These are phyloP conservation scores for Geotrichum aggregatum DNA, from an alignment of 1,139 yeast species.

Conservation along the genomic window DNA sequence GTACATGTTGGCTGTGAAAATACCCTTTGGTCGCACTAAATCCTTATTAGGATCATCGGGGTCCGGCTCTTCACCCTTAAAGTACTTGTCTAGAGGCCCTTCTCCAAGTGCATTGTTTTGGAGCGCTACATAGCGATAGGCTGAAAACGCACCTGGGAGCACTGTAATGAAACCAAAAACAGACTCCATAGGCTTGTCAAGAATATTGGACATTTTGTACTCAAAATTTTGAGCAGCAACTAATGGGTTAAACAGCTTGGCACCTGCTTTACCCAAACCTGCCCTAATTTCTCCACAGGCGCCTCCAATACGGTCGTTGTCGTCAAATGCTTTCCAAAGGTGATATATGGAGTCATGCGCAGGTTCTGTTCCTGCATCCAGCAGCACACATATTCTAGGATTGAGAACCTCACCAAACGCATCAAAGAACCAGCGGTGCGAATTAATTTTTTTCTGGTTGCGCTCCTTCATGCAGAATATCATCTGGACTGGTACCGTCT, in stretches of 20 bases:
- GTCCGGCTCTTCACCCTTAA: slow-evolving; percentile 56
- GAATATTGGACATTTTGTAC: slow-evolving; percentile 73
- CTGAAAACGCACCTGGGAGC: slow-evolving; percentile 84
- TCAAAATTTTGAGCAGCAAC: slow-evolving; percentile 85
- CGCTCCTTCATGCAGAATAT: slow-evolving; percentile 73
- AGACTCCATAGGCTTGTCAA: slow-evolving; percentile 80
- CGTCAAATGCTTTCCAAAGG: slow-evolving; percentile 68
- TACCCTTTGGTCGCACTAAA: slow-evolving; percentile 55
- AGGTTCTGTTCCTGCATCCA: slow-evolving; percentile 81
- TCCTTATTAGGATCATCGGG: slow-evolving; percentile 39
- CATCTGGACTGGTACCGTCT: slow-evolving; percentile 66
- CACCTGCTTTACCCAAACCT: slow-evolving; percentile 55
- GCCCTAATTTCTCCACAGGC: slow-evolving; percentile 84
- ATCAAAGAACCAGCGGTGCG: slow-evolving; percentile 83
- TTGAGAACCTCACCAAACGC: slow-evolving; percentile 67
- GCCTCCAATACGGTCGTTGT: slow-evolving; percentile 71
- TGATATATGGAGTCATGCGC: slow-evolving; percentile 67
- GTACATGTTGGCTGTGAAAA: slow-evolving; percentile 79
- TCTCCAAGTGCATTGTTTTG: slow-evolving; percentile 50
- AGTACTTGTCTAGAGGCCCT: slow-evolving; percentile 74
- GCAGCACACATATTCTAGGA: slow-evolving; percentile 65
- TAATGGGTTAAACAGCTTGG: slow-evolving; percentile 60
- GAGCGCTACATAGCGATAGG: slow-evolving; percentile 68
- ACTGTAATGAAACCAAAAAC: slow-evolving; percentile 80
- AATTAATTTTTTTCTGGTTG: slow-evolving; percentile 70